A percentile compares a stretch with the other conserved stretches of the same genome.
phyloP scores from a whole-genome alignment of 805 yeast species.

The Hanseniaspora mollemarum region DNA sequence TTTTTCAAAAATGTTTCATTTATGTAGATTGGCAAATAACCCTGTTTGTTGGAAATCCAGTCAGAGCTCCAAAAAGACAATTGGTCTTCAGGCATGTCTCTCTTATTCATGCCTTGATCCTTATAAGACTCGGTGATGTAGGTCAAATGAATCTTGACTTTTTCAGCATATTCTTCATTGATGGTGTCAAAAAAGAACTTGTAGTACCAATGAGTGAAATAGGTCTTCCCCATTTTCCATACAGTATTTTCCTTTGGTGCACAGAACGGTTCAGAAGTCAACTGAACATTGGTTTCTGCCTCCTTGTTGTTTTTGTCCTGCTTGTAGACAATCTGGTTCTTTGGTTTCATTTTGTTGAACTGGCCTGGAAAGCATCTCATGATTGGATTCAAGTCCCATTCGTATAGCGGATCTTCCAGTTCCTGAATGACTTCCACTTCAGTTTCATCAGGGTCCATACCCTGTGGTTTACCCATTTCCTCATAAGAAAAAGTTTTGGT shows the following conservation, averaged over 20 bases:
- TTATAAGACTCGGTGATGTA: constrained; percentile 45
- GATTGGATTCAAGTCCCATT: constrained; percentile 54
- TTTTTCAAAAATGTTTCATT: constrained; percentile 55
- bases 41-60: constrained; percentile 55
- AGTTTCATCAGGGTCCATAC: constrained; percentile 50
- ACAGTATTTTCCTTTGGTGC: constrained; percentile 55
- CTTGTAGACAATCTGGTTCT: constrained; percentile 24
- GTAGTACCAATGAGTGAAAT: constrained; percentile 75
- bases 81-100: constrained; percentile 22
- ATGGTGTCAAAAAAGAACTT: constrained; percentile 39
- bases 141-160: constrained; percentile 57
- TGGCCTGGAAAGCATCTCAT: constrained; percentile 76
- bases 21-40: constrained; percentile 52
- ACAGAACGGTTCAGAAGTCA: constrained; percentile 69
- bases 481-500: constrained; percentile 48
- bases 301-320: constrained; percentile 22
- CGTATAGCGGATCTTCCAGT: constrained; percentile 66
- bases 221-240: constrained; percentile 49
- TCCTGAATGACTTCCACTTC: constrained; percentile 44
- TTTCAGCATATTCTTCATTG: constrained; percentile 38
- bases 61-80: constrained; percentile 55
- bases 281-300: constrained; percentile 13
- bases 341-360: constrained; percentile 49
- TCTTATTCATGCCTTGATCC: constrained; percentile 49
- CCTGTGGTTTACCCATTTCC: constrained; percentile 53